Conservation (phyloP, 1,284 basidiomycete species). For the Austroboletus niveus region DNA sequence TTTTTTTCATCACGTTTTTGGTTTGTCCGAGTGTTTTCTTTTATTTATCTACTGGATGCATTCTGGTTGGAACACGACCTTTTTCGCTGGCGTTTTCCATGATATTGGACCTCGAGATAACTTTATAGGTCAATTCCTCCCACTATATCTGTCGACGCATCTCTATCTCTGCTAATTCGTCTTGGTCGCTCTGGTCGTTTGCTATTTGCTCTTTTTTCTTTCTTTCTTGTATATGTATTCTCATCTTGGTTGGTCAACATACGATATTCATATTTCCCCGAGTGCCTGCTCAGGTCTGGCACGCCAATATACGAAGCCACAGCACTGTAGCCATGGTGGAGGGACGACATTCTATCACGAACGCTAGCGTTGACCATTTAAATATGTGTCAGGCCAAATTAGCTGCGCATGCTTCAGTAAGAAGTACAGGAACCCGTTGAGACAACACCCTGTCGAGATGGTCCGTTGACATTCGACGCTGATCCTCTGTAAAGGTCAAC, state of each 20-base stretch:
- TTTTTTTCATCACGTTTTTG: not conserved
- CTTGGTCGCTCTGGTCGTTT: conserved; percentile 22
- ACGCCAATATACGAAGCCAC: too few species aligned
- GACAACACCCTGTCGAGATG: too few species aligned
- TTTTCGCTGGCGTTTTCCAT: conserved; percentile 7
- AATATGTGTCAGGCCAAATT: too few species aligned
- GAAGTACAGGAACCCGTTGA: too few species aligned
- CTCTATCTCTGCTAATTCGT: conserved; percentile 15
- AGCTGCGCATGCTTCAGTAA: too few species aligned
- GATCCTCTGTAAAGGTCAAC: conserved; percentile 2
- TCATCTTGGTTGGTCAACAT: conserved; percentile 10
- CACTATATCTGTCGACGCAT: conserved; percentile 3
- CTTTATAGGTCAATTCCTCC: conserved; percentile 6
- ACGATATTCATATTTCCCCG: conserved; percentile 8
- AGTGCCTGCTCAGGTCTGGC: conserved; percentile 4
- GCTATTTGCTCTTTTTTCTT: conserved; percentile 6
- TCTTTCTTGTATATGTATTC: conserved; percentile 16
- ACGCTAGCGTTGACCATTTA: too few species aligned
- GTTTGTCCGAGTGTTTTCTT: conserved; percentile 12
- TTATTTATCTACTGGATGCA: conserved; percentile 11
- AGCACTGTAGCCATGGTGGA: too few species aligned
- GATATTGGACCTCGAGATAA: conserved; percentile 2
- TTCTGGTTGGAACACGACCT: conserved; percentile 8
- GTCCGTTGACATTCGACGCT: conserved; percentile 7
- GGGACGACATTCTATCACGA: too few species aligned